Conservation (phyloP, 2,329 filamentous ascomycete species). For the Fusarium protoensiforme region DNA sequence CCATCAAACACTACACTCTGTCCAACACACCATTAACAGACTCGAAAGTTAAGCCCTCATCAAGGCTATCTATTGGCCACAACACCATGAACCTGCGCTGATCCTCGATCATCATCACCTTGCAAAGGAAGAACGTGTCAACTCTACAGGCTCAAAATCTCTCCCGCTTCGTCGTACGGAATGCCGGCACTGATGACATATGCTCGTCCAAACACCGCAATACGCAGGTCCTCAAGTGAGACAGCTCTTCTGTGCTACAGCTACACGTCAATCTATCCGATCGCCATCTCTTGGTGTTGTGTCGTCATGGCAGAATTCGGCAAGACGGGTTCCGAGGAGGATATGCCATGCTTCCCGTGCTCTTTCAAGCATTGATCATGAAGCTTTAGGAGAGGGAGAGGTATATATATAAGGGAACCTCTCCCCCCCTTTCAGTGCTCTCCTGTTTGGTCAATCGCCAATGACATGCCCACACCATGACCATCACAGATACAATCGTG, state of each 20-base stretch:
- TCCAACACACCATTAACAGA: background rate
- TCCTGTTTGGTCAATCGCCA: background rate
- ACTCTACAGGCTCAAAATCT: background rate
- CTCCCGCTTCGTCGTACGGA: background rate
- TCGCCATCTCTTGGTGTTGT: background rate
- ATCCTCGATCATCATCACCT: background rate
- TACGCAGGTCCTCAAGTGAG: background rate
- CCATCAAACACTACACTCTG: background rate
- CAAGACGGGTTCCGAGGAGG: background rate
- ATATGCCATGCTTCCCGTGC: background rate
- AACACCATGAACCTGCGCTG: background rate
- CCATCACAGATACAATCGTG: background rate
- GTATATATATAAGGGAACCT: background rate
- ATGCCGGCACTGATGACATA: background rate
- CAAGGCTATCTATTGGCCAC: background rate
- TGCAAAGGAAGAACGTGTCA: background rate
- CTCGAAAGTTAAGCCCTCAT: background rate
- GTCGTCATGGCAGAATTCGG: constrained; percentile 5
- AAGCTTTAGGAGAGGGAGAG: background rate
- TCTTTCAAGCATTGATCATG: background rate
- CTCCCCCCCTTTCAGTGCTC: background rate
- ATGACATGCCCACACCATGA: background rate
- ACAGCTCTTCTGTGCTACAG: background rate
- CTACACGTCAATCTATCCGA: background rate
- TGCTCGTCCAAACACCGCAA: background rate